A percentile compares a stretch with the other conserved stretches of the same genome.
These are phyloP conservation scores for Epicoccum sorghinum DNA, from an alignment of 2,329 filamentous ascomycete species.

Conservation along the genomic window DNA sequence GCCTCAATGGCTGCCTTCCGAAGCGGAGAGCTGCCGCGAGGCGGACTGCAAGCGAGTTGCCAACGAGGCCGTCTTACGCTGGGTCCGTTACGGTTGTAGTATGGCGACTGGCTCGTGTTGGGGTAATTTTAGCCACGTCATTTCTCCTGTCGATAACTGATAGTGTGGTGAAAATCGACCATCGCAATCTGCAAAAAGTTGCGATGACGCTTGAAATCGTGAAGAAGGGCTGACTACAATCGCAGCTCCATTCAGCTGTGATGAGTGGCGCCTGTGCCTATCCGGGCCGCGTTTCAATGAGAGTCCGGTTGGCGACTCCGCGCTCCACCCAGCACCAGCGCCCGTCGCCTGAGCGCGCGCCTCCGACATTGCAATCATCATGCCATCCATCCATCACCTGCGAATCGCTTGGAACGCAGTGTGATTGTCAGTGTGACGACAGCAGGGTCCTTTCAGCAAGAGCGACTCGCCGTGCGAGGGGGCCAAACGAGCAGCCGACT, in stretches of 20 bases:
- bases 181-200: constrained; percentile 4
- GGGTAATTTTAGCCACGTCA: constrained; percentile 16
- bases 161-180: constrained; percentile 11
- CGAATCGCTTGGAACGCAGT: constrained; percentile 20
- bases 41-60: constrained; percentile 12
- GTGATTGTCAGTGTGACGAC: constrained; percentile 29
- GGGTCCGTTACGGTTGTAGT: constrained; percentile 15
- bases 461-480: constrained; percentile 21
- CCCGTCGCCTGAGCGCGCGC: constrained; percentile 31
- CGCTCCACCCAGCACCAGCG: constrained; percentile 21
- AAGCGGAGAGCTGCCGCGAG: constrained; percentile 15
- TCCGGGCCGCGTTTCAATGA: constrained; percentile 23
- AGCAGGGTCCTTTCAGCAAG: constrained; percentile 6
- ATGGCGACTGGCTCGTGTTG: constrained; percentile 11
- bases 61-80: constrained; percentile 6
- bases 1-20: constrained; percentile 7
- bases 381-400: constrained; percentile 19
- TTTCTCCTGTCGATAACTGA: constrained; percentile 6
- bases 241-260: constrained; percentile 4
- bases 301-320: constrained; percentile 15
- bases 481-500: constrained; percentile 1
- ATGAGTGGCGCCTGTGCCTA: constrained; percentile 1
- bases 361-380: constrained; percentile 21
- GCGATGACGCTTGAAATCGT: constrained; percentile 1
- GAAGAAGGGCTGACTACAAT: constrained; percentile 3